Evolutionary conservation across 176 grass and related monocot species (phyloP), one percentile per base, ranked within the genome.

Genomic region (Avena sativa): DNA sequence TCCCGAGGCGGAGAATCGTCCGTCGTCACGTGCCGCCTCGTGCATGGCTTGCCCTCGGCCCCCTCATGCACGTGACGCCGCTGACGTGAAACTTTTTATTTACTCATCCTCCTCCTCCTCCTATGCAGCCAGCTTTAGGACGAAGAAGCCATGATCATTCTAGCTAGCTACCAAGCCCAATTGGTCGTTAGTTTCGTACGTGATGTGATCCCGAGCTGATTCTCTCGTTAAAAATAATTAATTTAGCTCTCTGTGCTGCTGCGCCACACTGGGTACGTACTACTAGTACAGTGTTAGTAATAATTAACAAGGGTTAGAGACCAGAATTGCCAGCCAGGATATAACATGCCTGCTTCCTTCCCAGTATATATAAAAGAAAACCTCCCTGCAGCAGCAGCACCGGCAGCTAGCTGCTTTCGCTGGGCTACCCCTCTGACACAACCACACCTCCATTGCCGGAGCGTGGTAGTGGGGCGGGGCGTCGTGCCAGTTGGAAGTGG

Each of bases 1-100:
- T 76, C 73, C 73, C 73, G 73, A 76, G 73, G 73, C 73, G 7
- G 73, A 25, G 73, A 76, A 76, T 76, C 73, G 48, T 55, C 48
- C 38, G 38, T 5, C 38, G 5, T 40, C 49, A 53, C 73, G 73
- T 76, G 73, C 73, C 9, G 6, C 73, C 48, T 55, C 73, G 73
- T 76, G 73, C 73, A 1, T 1, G 73, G 5, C 64, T 57, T 57
- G 53, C 2, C 73, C 73, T 34, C 32, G 32, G 32, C 32, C 32
- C 32, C 32, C 73, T n/a, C 49, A 32, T 55, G 73, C 73, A 76
- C 73, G 73, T 76, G 73, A 76, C 73, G 49, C 73, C 48, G 53
- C 73, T 76, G 72, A 15, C 47, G 6, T 75, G 21, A 47, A 6
- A 16, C 72, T 75, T 51, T 4, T 71, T 44, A 9, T 26, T 74